Percentiles rank a stretch among this genome's conserved stretches.
These are phyloP conservation scores for Cercospora sp. DNA, from an alignment of 2,329 filamentous ascomycete species.

Conservation along the genomic window DNA sequence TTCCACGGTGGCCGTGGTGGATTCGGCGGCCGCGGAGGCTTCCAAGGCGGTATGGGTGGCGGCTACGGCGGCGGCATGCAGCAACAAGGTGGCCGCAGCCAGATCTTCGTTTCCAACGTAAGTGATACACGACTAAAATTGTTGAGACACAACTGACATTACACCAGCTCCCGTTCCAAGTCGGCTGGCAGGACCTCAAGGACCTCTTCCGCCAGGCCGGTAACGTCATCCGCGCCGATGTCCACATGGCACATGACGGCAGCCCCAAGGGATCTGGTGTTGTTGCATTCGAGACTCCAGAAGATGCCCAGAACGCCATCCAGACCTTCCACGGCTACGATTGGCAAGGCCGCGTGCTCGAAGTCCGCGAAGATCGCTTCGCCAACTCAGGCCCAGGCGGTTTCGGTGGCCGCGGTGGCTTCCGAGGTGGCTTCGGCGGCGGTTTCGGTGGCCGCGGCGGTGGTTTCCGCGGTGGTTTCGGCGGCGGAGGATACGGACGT, in stretches of 20 bases:
- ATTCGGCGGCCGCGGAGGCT: conserved; percentile 45
- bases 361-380: conserved; percentile 95
- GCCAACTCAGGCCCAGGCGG: conserved; percentile 59
- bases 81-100: conserved; percentile 68
- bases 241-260: conserved; percentile 87
- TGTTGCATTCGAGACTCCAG: conserved; percentile 90
- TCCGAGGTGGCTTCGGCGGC: conserved; percentile 44
- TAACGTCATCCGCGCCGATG: conserved; percentile 88
- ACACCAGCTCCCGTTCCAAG: conserved; percentile 85
- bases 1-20: conserved; percentile 57
- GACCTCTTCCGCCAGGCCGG: conserved; percentile 97
- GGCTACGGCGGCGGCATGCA: conserved; percentile 52
- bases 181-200: conserved; percentile 98
- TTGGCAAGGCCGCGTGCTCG: conserved; percentile 90
- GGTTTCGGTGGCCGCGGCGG: conserved; percentile 50
- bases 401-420: conserved; percentile 41
- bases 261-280: conserved; percentile 96
- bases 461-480: conserved; percentile 43
- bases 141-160: conserved; percentile 29
- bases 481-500: conserved; percentile 47
- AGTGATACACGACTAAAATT: conserved; percentile 10
- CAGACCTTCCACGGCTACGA: conserved; percentile 98
- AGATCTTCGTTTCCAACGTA: conserved; percentile 97
- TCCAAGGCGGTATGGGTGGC: conserved; percentile 42
- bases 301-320: conserved; percentile 94